Evolutionary conservation across 257 asterid species (phyloP).

Genomic region (Henckelia pumila): DNA sequence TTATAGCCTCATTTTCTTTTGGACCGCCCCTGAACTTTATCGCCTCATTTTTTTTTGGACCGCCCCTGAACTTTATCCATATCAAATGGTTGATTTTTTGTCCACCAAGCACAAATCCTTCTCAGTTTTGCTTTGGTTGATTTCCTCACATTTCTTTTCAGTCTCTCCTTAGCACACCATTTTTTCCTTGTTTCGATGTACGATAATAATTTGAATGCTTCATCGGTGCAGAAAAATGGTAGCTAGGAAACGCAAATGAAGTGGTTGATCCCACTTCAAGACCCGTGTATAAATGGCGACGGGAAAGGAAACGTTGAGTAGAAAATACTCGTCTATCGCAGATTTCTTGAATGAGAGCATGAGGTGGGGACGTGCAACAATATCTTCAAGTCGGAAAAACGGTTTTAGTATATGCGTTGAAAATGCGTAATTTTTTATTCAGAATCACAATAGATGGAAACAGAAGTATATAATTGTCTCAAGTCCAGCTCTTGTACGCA

Average conservation of each 20-base stretch:
- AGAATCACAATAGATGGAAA: no score
- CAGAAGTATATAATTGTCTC: neutral
- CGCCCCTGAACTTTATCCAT: no score
- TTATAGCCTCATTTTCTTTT: no score
- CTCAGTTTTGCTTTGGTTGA: neutral
- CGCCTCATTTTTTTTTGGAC: no score
- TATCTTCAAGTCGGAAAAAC: neutral
- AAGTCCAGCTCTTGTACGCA: neutral
- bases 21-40: no score
- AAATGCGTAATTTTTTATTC: no score
- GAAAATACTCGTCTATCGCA: neutral
- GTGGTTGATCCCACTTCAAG: slow-evolving; percentile 48
- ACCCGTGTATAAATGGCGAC: slow-evolving; percentile 79
- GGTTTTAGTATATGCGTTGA: no score
- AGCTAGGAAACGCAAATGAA: slow-evolving; percentile 77
- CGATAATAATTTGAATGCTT: neutral
- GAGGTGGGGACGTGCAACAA: neutral
- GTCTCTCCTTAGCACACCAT: neutral
- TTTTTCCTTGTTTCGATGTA: neutral
- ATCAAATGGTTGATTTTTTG: no score
- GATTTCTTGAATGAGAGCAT: neutral
- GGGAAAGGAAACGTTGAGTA: slow-evolving; percentile 62
- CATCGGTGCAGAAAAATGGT: slow-evolving; percentile 68
- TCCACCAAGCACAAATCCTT: neutral
- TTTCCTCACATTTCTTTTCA: neutral